These are phyloP conservation scores for Rhodocollybia butyracea DNA, from an alignment of 768 basidiomycete species.

Conservation along the genomic window DNA sequence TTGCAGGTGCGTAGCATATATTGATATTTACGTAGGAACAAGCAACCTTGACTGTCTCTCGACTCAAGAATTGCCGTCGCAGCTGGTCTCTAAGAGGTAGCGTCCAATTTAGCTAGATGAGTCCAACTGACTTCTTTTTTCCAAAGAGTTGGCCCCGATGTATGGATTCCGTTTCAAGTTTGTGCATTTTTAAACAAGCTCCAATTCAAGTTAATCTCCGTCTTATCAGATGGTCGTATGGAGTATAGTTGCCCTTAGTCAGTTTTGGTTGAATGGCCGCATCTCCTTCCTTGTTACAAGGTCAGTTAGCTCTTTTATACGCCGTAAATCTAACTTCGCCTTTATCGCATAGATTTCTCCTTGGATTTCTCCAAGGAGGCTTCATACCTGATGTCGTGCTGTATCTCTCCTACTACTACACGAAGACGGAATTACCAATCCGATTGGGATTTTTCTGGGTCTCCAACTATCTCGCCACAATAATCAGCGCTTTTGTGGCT, in stretches of 20 bases:
- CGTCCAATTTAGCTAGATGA: not conserved
- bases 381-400: conserved; percentile 65
- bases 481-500: conserved; percentile 61
- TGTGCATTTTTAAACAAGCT: not conserved
- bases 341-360: conserved; percentile 35
- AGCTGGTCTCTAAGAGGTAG: conserved; percentile 53
- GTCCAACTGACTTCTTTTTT: not conserved
- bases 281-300: conserved; percentile 53
- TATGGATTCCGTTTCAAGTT: conserved; percentile 63
- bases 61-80: conserved; percentile 57
- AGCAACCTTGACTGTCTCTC: not conserved
- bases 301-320: conserved; percentile 17
- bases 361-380: conserved; percentile 62
- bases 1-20: conserved; percentile 28
- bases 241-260: conserved; percentile 53
- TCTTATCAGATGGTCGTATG: conserved; percentile 46
- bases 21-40: not conserved
- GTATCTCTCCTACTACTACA: conserved; percentile 66
- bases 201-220: not conserved
- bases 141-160: conserved; percentile 55
- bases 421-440: conserved; percentile 54
- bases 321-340: not conserved
- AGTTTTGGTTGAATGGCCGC: conserved; percentile 56
- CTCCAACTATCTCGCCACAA: conserved; percentile 50
- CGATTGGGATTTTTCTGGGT: conserved; percentile 73